phyloP scores from a whole-genome alignment of 78 protist genomes.

The Dictyostelium capitatum region DNA sequence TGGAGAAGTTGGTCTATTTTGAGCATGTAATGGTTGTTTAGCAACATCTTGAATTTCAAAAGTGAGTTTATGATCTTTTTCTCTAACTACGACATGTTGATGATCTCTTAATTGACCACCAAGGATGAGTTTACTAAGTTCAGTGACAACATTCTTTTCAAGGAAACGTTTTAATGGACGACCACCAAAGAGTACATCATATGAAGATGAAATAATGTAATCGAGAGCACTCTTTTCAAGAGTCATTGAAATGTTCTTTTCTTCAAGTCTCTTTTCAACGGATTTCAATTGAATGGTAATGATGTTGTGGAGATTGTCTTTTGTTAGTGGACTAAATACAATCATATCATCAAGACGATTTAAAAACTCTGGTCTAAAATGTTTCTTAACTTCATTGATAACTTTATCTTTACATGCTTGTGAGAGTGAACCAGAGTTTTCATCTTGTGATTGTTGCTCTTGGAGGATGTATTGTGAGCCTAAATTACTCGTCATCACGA shows the following conservation, averaged over 20 bases:
- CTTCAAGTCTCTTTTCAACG: slow-evolving; percentile 88
- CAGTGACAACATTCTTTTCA: slow-evolving; percentile 93
- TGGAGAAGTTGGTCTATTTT: slow-evolving; percentile 20
- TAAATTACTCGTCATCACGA: slow-evolving; percentile 97
- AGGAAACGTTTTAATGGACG: slow-evolving; percentile 95
- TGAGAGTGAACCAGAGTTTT: slow-evolving; percentile 3
- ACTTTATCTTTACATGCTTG: slow-evolving; percentile 84
- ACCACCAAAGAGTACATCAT: slow-evolving; percentile 97
- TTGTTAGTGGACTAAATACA: slow-evolving; percentile 89
- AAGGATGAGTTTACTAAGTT: slow-evolving; percentile 78
- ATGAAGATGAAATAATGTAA: slow-evolving; percentile 63
- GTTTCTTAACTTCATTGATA: slow-evolving; percentile 79
- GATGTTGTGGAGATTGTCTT: slow-evolving; percentile 70
- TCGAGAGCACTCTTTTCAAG: slow-evolving; percentile 72
- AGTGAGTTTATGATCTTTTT: neutral
- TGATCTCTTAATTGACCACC: slow-evolving; percentile 77
- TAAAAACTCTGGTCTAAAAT: slow-evolving; percentile 98
- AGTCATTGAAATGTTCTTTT: slow-evolving; percentile 75
- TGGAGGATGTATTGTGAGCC: slow-evolving; percentile 89
- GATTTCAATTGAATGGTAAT: slow-evolving; percentile 74
- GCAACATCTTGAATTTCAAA: neutral
- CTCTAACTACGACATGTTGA: neutral
- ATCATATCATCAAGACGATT: slow-evolving; percentile 98
- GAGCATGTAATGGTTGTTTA: neutral
- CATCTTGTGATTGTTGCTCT: slow-evolving; percentile 17